Percentiles rank a stretch among this genome's conserved stretches.
Evolutionary conservation across 2,329 filamentous ascomycete species (phyloP).

Genomic region (Triangularia verruculosa): DNA sequence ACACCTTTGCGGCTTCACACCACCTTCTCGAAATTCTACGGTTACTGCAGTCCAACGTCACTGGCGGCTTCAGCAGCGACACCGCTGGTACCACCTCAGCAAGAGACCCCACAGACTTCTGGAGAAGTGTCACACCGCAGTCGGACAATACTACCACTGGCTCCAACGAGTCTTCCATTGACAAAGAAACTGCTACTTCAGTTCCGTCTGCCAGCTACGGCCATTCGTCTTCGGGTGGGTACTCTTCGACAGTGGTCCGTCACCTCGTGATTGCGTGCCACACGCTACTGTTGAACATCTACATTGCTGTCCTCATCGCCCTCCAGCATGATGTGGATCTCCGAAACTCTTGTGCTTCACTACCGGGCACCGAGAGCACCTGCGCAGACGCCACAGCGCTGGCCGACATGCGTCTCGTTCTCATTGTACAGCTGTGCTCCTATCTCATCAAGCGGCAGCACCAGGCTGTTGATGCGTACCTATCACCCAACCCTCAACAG

Average conservation of each 20-base stretch:
- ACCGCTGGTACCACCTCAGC: background rate
- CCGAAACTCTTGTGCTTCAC: too few relatives aligned
- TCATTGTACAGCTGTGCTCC: background rate
- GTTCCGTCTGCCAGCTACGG: background rate
- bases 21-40: background rate
- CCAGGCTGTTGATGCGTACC: background rate
- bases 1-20: background rate
- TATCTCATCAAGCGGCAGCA: background rate
- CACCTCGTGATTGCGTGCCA: slow-evolving; percentile 1
- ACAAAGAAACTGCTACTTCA: background rate
- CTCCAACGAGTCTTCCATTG: background rate
- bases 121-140: background rate
- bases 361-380: background rate
- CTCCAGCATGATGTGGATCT: background rate
- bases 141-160: background rate
- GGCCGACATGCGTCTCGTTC: background rate
- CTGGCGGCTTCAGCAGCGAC: background rate
- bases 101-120: background rate
- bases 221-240: background rate
- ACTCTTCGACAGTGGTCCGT: background rate
- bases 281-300: background rate
- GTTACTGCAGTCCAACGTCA: background rate
- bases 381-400: background rate
- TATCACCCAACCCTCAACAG: background rate
- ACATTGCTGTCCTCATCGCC: background rate